These are phyloP conservation scores for Zalaria sp. DNA, from an alignment of 2,329 filamentous ascomycete species.

Conservation along the genomic window DNA sequence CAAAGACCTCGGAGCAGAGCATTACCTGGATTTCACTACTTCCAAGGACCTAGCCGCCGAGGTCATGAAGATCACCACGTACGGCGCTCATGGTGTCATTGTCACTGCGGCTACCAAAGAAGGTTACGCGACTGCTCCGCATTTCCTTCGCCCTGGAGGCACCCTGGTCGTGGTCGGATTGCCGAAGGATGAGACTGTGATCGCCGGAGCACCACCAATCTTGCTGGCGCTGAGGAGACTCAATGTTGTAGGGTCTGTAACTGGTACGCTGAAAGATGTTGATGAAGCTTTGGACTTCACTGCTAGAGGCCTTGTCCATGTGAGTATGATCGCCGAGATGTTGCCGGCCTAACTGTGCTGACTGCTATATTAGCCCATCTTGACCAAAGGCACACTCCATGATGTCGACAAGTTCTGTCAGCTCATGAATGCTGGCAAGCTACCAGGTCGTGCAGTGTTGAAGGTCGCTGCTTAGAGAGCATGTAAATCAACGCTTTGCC, in stretches of 20 bases:
- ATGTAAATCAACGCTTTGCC: no score
- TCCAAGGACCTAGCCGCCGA: conserved; percentile 20
- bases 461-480: conserved; percentile 16
- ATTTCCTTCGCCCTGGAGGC: conserved; percentile 19
- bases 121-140: conserved; percentile 20
- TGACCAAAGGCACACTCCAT: conserved; percentile 23
- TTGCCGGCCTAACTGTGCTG: no score
- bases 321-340: not conserved
- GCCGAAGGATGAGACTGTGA: conserved; percentile 17
- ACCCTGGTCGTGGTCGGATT: conserved; percentile 24
- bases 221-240: conserved; percentile 24
- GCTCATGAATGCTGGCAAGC: conserved; percentile 24
- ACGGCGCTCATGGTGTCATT: conserved; percentile 23
- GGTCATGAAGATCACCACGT: conserved; percentile 20
- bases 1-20: conserved; percentile 22
- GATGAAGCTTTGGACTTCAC: conserved; percentile 32
- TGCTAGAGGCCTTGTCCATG: conserved; percentile 24
- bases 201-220: conserved; percentile 25
- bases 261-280: conserved; percentile 30
- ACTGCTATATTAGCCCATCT: conserved; percentile 14
- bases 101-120: conserved; percentile 22
- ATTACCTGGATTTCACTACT: conserved; percentile 22
- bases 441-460: conserved; percentile 27
- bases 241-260: conserved; percentile 28
- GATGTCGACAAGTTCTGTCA: conserved; percentile 26